Evolutionary conservation across 1,284 basidiomycete species (phyloP).

Genomic region (Schizophyllum amplum): DNA sequence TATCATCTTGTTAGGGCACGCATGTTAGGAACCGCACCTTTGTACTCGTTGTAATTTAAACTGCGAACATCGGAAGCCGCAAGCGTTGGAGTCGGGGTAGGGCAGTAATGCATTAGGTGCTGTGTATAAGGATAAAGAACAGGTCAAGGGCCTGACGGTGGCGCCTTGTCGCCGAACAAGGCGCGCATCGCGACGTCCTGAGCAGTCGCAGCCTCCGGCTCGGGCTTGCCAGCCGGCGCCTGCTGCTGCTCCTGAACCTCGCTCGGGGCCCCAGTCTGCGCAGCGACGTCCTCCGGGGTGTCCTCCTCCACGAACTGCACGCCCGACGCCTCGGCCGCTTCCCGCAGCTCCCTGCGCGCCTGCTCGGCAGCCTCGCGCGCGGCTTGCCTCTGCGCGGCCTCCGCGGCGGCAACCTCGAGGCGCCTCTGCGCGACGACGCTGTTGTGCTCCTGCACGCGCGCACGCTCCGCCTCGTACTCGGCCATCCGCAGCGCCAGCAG

Average conservation of each 20-base stretch:
- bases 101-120: not conserved
- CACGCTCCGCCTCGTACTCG: not conserved
- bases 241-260: no score
- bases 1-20: not conserved
- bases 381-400: not conserved
- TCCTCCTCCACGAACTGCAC: not conserved
- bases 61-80: not conserved
- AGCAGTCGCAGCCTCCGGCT: not conserved
- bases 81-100: not conserved
- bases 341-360: not conserved
- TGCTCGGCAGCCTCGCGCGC: not conserved
- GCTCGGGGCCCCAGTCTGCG: no score
- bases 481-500: not conserved
- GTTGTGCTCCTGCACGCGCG: not conserved
- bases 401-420: not conserved
- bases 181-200: not conserved
- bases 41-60: not conserved
- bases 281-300: not conserved
- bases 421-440: not conserved
- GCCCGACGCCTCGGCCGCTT: not conserved
- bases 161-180: not conserved
- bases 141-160: not conserved
- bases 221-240: not conserved
- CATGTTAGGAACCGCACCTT: not conserved
- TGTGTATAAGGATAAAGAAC: not conserved